Conservation (phyloP, 140 eudicot species). For the Bidens hawaiensis region DNA sequence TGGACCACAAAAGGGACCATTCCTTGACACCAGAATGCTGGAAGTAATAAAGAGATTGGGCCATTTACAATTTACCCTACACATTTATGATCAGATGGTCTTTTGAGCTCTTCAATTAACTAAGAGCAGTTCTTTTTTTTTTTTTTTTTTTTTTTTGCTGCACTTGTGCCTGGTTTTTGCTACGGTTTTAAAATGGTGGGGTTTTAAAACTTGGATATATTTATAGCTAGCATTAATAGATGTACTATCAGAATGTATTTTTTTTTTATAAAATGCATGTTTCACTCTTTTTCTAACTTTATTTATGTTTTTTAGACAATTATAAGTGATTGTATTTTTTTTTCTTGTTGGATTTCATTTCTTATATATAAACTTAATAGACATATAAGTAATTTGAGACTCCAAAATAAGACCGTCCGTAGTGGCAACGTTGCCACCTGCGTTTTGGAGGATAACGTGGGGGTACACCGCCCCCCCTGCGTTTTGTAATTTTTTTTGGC, state of each 20-base stretch:
- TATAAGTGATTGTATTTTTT: neutral
- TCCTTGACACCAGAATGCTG: constrained; percentile 87
- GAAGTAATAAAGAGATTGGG: constrained; percentile 22
- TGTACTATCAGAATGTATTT: neutral
- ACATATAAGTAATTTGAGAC: neutral
- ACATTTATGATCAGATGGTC: constrained; percentile 2
- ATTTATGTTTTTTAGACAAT: neutral
- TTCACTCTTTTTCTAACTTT: neutral
- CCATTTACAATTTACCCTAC: constrained; percentile 15
- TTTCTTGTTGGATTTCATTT: neutral
- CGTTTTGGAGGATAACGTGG: no score
- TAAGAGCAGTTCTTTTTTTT: constrained; percentile 6
- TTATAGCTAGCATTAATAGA: neutral
- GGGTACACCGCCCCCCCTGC: no score
- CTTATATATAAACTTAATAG: no score
- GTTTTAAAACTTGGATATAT: neutral
- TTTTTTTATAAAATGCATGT: neutral
- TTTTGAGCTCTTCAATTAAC: neutral
- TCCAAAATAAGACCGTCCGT: no score
- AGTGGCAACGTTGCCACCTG: no score
- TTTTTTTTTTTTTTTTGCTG: neutral
- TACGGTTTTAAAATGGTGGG: neutral
- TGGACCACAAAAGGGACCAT: constrained; percentile 75
- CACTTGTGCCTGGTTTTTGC: constrained; percentile 4
- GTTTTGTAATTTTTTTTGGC: no score